Conservation (phyloP, 2,329 filamentous ascomycete genomes). For the Acrodontium crateriforme region DNA sequence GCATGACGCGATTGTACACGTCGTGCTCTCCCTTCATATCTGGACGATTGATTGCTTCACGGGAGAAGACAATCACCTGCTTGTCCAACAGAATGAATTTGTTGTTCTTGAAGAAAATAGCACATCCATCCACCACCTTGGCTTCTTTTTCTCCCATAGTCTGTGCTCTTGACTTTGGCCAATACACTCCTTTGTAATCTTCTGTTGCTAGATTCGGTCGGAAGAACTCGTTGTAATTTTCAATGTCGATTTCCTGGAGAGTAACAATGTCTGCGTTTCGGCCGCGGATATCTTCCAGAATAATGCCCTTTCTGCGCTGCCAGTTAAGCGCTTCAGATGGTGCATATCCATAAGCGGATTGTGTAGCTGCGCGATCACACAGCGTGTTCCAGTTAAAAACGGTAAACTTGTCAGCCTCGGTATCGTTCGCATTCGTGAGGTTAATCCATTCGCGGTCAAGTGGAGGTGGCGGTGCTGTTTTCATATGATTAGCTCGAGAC, state of each 20-base stretch:
- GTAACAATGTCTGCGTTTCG: slow-evolving; percentile 81
- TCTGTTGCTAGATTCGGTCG: slow-evolving; percentile 70
- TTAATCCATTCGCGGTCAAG: slow-evolving; percentile 62
- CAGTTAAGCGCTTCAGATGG: slow-evolving; percentile 69
- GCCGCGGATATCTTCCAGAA: slow-evolving; percentile 66
- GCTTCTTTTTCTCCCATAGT: slow-evolving; percentile 88
- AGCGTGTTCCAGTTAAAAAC: slow-evolving; percentile 92
- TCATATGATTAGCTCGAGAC: slow-evolving; percentile 7
- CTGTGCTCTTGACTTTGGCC: slow-evolving; percentile 75
- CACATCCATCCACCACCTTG: slow-evolving; percentile 84
- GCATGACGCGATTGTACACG: slow-evolving; percentile 97
- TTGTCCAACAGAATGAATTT: slow-evolving; percentile 93
- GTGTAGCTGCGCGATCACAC: slow-evolving; percentile 83
- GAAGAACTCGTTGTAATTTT: slow-evolving; percentile 86
- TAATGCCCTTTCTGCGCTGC: slow-evolving; percentile 72
- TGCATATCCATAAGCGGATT: slow-evolving; percentile 77
- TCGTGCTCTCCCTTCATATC: slow-evolving; percentile 97
- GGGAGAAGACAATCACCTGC: slow-evolving; percentile 81
- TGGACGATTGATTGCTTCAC: slow-evolving; percentile 81
- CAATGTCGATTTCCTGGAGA: slow-evolving; percentile 83
- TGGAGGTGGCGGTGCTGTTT: slow-evolving; percentile 61
- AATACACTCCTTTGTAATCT: slow-evolving; percentile 90
- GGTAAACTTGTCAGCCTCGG: slow-evolving; percentile 52
- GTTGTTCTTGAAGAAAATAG: slow-evolving; percentile 89
- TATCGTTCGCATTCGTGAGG: slow-evolving; percentile 41